phyloP scores from a whole-genome alignment of 225 moss, liverwort and hornwort species.

The Pseudisothecium myosuroides region DNA sequence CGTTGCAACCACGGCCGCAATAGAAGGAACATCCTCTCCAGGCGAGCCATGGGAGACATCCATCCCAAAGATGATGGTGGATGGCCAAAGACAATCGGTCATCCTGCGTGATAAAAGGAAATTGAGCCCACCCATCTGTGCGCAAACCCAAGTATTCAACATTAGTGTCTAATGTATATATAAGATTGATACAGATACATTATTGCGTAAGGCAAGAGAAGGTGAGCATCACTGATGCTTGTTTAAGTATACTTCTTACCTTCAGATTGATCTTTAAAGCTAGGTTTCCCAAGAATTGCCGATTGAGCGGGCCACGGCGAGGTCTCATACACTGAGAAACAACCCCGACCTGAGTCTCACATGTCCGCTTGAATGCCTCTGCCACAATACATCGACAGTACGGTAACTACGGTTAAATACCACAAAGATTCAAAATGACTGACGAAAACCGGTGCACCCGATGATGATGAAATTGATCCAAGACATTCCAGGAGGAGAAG shows the following conservation, averaged over 20 bases:
- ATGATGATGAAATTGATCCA: background rate
- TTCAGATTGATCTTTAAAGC: constrained; percentile 83
- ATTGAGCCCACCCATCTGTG: constrained; percentile 43
- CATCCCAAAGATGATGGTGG: constrained; percentile 82
- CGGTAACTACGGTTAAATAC: background rate
- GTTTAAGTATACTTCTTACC: constrained; percentile 4
- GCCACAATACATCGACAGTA: background rate
- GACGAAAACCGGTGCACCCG: background rate
- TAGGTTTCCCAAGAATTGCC: constrained; percentile 71
- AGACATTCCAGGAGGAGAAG: background rate
- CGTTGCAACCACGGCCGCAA: constrained; percentile 82
- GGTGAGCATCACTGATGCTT: background rate
- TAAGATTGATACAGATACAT: background rate
- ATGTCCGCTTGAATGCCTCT: constrained; percentile 60
- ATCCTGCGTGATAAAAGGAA: constrained; percentile 10
- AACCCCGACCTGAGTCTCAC: constrained; percentile 39
- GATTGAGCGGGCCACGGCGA: constrained; percentile 28
- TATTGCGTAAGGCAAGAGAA: background rate
- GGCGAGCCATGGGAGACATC: constrained; percentile 81
- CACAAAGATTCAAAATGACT: background rate
- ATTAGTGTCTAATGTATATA: background rate
- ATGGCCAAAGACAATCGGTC: constrained; percentile 2
- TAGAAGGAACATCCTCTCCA: constrained; percentile 69
- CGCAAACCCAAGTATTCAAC: background rate
- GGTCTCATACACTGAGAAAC: constrained; percentile 67